Conservation (phyloP, 805 yeast species). For the Kregervanrija fluxuum region DNA sequence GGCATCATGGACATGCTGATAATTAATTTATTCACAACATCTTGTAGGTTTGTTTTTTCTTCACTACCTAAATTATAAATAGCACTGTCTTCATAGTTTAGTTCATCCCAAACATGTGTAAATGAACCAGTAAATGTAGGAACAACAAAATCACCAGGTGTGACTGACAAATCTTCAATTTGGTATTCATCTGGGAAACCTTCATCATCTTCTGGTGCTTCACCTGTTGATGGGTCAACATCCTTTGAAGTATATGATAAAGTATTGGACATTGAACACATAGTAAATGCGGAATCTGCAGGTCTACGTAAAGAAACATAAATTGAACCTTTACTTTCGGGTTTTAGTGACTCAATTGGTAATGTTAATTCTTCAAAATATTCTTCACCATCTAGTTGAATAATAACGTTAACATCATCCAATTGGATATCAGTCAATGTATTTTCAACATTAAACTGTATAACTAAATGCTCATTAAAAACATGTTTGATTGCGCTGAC, state of each 20-base stretch:
- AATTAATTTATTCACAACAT: conserved; percentile 49
- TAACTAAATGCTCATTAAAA: conserved; percentile 62
- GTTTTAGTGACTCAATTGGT: conserved; percentile 65
- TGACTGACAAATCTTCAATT: conserved; percentile 68
- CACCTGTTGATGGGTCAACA: conserved; percentile 63
- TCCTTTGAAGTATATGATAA: conserved; percentile 75
- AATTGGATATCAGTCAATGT: conserved; percentile 74
- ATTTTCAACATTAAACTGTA: conserved; percentile 80
- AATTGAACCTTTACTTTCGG: conserved; percentile 64
- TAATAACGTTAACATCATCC: conserved; percentile 66
- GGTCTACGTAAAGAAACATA: conserved; percentile 72
- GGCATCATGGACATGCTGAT: conserved; percentile 57
- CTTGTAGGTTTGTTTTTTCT: conserved; percentile 36
- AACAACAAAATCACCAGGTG: conserved; percentile 73
- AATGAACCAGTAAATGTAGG: conserved; percentile 79
- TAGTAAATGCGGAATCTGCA: conserved; percentile 19
- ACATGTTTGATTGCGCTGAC: conserved; percentile 80
- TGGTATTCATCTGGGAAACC: conserved; percentile 94
- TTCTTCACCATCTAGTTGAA: conserved; percentile 53
- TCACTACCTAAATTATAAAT: conserved; percentile 58
- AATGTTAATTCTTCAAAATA: conserved; percentile 65
- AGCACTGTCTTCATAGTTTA: conserved; percentile 52
- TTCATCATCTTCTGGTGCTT: conserved; percentile 60
- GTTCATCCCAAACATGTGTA: conserved; percentile 64
- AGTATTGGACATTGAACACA: conserved; percentile 50